Conservation (phyloP, 2,329 filamentous ascomycete species). For the Neonectria magnoliae region DNA sequence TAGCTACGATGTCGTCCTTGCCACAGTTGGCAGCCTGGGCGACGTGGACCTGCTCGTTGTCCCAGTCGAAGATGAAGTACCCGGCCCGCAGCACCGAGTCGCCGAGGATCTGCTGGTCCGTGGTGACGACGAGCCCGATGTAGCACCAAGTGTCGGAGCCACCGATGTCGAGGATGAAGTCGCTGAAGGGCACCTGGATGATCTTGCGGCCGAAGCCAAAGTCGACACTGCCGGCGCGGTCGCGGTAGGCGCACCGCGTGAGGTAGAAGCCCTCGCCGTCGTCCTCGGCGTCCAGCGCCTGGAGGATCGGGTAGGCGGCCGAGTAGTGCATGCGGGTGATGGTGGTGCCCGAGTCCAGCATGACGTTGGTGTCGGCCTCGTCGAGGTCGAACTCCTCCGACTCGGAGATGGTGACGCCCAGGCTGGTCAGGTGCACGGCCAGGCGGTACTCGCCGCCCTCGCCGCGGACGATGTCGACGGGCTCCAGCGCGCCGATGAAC, state of each 20-base stretch:
- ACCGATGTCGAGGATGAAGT: slow-evolving; percentile 60
- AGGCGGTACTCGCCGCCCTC: slow-evolving; percentile 50
- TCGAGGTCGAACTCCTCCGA: slow-evolving; percentile 40
- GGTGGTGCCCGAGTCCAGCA: slow-evolving; percentile 65
- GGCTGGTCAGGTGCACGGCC: slow-evolving; percentile 44
- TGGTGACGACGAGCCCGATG: slow-evolving; percentile 52
- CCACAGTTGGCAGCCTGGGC: slow-evolving; percentile 55
- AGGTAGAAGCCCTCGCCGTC: slow-evolving; percentile 56
- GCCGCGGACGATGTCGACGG: slow-evolving; percentile 55
- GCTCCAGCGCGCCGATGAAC: slow-evolving; percentile 58
- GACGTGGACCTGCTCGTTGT: slow-evolving; percentile 53
- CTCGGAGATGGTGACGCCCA: slow-evolving; percentile 46
- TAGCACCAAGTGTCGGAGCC: slow-evolving; percentile 51
- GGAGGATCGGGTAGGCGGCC: slow-evolving; percentile 55
- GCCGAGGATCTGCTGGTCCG: slow-evolving; percentile 56
- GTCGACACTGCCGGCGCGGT: slow-evolving; percentile 53
- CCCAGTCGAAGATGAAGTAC: slow-evolving; percentile 59
- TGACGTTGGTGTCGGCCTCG: slow-evolving; percentile 51
- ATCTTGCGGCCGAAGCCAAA: slow-evolving; percentile 58
- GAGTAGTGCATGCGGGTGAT: slow-evolving; percentile 56
- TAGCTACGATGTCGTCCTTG: slow-evolving; percentile 49
- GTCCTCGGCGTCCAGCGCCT: slow-evolving; percentile 53
- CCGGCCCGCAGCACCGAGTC: slow-evolving; percentile 56
- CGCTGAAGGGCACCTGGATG: slow-evolving; percentile 55
- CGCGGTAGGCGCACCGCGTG: slow-evolving; percentile 54